phyloP scores from a whole-genome alignment of 1,284 basidiomycete species.

The Apiotrichum siamense region DNA sequence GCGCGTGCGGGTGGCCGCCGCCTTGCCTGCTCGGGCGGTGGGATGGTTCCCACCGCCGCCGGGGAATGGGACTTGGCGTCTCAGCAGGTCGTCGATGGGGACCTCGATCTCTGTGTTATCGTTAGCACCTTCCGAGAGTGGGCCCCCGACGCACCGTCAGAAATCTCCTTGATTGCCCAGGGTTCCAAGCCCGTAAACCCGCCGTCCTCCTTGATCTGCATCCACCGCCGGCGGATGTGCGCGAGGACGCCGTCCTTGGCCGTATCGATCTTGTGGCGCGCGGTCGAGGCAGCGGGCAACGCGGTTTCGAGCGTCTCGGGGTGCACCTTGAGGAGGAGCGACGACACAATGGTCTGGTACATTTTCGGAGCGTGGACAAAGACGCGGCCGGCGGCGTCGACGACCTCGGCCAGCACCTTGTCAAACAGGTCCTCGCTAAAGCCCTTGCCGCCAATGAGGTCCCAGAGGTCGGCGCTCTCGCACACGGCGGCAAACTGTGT shows the following conservation, averaged over 20 bases:
- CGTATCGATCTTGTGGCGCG: slow-evolving; percentile 63
- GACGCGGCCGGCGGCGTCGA: slow-evolving; percentile 51
- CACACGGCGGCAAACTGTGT: slow-evolving; percentile 58
- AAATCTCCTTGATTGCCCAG: slow-evolving; percentile 83
- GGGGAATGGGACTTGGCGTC: slow-evolving; percentile 9
- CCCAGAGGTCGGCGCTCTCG: slow-evolving; percentile 61
- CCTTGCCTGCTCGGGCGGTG: no score
- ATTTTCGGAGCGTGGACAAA: slow-evolving; percentile 57
- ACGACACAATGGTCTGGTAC: slow-evolving; percentile 70
- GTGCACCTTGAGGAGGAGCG: slow-evolving; percentile 64
- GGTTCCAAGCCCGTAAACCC: slow-evolving; percentile 73
- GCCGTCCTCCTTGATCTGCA: slow-evolving; percentile 66
- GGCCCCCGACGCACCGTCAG: slow-evolving; percentile 57
- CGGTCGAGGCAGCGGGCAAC: slow-evolving; percentile 59
- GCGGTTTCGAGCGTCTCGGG: slow-evolving; percentile 57
- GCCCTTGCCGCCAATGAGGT: slow-evolving; percentile 63
- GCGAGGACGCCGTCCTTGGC: slow-evolving; percentile 58
- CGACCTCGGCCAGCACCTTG: slow-evolving; percentile 60
- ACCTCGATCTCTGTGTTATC: slow-evolving; percentile 69
- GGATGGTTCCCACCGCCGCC: no score
- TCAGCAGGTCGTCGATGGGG: slow-evolving; percentile 62
- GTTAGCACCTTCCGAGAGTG: neutral
- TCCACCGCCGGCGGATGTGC: slow-evolving; percentile 58
- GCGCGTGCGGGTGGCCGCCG: neutral
- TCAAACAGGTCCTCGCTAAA: slow-evolving; percentile 65